Percentiles rank a stretch among this genome's conserved stretches.
phyloP scores from a whole-genome alignment of 108 stramenopile species.

The Cylindrotheca closterium region DNA sequence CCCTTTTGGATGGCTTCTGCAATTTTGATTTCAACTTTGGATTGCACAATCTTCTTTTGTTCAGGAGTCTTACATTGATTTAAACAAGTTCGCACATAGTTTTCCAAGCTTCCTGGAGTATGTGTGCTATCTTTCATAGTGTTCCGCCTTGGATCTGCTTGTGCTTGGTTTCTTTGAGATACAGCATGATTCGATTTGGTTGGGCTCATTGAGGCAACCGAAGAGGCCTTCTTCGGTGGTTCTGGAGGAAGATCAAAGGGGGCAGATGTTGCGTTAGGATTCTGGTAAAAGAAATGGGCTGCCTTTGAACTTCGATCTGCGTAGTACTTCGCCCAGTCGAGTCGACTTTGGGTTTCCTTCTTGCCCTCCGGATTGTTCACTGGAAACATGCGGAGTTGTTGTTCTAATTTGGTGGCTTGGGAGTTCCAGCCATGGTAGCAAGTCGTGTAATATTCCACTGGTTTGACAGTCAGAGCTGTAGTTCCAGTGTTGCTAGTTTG shows the following conservation, averaged over 20 bases:
- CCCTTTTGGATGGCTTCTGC: slow-evolving; percentile 31
- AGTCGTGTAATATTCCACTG: slow-evolving; percentile 35
- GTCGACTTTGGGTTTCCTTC: slow-evolving; percentile 22
- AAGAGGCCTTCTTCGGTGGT: slow-evolving; percentile 10
- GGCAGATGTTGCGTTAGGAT: slow-evolving; percentile 41
- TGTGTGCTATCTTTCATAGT: slow-evolving; percentile 7
- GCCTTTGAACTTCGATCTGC: slow-evolving; percentile 48
- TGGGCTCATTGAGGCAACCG: not conserved
- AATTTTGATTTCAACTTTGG: slow-evolving; percentile 31
- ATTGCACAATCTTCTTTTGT: slow-evolving; percentile 20
- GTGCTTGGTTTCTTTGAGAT: slow-evolving; percentile 14
- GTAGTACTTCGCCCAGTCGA: slow-evolving; percentile 67
- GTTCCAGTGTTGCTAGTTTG: too few relatives aligned
- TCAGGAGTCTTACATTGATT: slow-evolving; percentile 24
- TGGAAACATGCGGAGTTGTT: not conserved
- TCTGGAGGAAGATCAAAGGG: slow-evolving; percentile 55
- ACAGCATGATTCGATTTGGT: not conserved
- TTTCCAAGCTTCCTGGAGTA: slow-evolving; percentile 24
- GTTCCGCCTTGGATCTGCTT: slow-evolving; percentile 10
- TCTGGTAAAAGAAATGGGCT: slow-evolving; percentile 62
- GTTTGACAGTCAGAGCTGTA: not conserved
- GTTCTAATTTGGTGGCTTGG: slow-evolving; percentile 10
- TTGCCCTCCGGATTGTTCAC: not conserved
- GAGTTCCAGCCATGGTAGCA: slow-evolving; percentile 66
- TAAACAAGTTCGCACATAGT: slow-evolving; percentile 39